Base-by-base conservation (phyloP, 345 rosid genomes). In the Populus euphratica region DNA sequence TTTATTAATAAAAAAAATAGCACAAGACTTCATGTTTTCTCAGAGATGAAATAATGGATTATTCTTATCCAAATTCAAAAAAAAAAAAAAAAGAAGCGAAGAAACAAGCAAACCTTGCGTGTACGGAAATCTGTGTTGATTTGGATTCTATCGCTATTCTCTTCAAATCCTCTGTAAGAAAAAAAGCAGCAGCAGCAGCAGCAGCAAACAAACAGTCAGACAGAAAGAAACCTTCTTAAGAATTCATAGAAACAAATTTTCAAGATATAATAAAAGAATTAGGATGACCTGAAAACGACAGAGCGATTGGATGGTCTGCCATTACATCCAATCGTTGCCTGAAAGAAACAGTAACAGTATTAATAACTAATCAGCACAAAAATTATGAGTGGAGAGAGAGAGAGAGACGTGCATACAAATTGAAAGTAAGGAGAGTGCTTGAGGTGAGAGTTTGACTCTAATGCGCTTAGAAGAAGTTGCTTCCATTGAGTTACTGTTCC, bases 301-400 rank as follows among this genome's bases (percentile, higher is more conserved):
- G 97, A 90, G 69, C 98, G 97, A 85, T 95, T 91, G 73, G 92
- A 89, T 78, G 99, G 99, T 49, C 91, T 79, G 36, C 94, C 98
- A 62, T 89, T 88, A 2, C 83, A 80, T 79, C 97, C 96, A 76
- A 90, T 50, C 6, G 98, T 93, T 52, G 96, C 97, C 97, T 93
- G 86, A 72, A 81, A 83, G 52, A 71, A 8, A n/a, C 49, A 67
- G 14, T 43, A 67, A 62, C 75, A 23, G 36, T 20, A 44, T 39
- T 33, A 75, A 63, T 2, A 54, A 56, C 44, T 54, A 38, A 52
- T 39, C 43, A 63, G 50, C 27, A 7, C 9, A 44, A 20, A 36
- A 14, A 23, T 20, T 29, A 13, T 43, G 14, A 52, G 11, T 6
- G 25, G 52, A 31, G 11, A 36, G 23, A 20, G 69, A 13, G 56